Evolutionary conservation across 345 rosid genomes (phyloP), one percentile per base, ranked within the genome.

Genomic region (Jatropha curcas): DNA sequence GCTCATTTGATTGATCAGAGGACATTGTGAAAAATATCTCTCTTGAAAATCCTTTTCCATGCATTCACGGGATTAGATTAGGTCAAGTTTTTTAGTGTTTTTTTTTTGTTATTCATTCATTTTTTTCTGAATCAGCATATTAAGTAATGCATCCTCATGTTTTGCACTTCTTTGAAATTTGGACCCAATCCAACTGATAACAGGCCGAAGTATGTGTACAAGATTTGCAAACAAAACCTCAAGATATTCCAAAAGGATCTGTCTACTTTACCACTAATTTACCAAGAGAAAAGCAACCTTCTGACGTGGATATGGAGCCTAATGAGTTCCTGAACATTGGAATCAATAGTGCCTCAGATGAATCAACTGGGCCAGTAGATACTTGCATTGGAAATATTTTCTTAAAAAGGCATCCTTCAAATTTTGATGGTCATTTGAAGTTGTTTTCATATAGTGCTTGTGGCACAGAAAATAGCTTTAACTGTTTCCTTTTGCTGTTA

Each of bases 351-450:
- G 87, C 78, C 76, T 58, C 81, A 30, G 72, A 86, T 70, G 92
- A 83, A 64, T 70, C 81, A 58, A 16, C 60, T 48, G 87, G 82
- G 58, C 65, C 25, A 43, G 65, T 76, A 67, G 88, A 84, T 53
- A 65, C 81, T 24, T 80, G 65, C 80, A 60, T 78, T 73, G 92
- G 92, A 68, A 91, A 85, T 84, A 76, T 33, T 75, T 89, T 94
- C 82, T 81, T 94, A 62, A 86, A 73, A 86, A 87, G 98, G 98
- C 91, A 65, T n/a, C 58, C n/a, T 62, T 76, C 65, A 34, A 60
- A 76, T 66, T 30, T 59, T 69, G 60, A 55, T 50, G 70, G 34
- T 5, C 28, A 45, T 63, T 58, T 71, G 52, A 25, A 69, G 13
- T 34, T 68, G 39, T 34, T 68, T 27, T 76, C 55, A 60, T 25